Evolutionary conservation across 495 filamentous ascomycete species (phyloP).

Genomic region (Aspergillus diversus): DNA sequence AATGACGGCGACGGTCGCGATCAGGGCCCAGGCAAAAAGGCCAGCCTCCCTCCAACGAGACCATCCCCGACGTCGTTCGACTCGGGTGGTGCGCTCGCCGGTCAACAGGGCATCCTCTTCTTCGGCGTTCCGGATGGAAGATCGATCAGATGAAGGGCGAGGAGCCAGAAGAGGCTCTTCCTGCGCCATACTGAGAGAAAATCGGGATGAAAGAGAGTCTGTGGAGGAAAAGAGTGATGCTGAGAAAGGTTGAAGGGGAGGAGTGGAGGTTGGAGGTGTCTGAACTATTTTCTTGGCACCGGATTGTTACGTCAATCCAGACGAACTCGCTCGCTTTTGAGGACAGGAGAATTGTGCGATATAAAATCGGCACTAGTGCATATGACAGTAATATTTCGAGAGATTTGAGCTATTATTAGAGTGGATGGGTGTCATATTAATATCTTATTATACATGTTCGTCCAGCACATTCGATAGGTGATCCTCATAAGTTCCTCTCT

Average conservation of each 20-base stretch:
- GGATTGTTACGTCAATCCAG: conserved; percentile 23
- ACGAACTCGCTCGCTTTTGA: not conserved
- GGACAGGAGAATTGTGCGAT: not conserved
- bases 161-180: conserved; percentile 50
- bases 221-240: not conserved
- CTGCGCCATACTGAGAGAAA: conserved; percentile 39
- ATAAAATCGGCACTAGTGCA: no score
- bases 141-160: conserved; percentile 48
- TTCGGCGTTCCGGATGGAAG: conserved; percentile 51
- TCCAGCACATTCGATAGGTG: not conserved
- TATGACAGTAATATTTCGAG: no score
- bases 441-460: not conserved
- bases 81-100: conserved; percentile 50
- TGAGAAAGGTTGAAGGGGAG: not conserved
- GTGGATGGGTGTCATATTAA: no score
- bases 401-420: no score
- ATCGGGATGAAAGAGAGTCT: conserved; percentile 11
- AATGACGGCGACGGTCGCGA: conserved; percentile 81
- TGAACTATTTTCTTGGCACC: conserved; percentile 19
- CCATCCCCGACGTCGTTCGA: conserved; percentile 43
- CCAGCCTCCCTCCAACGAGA: conserved; percentile 69
- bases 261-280: conserved; percentile 2
- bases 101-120: conserved; percentile 71
- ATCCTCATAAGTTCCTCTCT: no score
- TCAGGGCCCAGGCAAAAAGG: conserved; percentile 81